Evolutionary conservation across 495 filamentous ascomycete genomes (phyloP), one percentile per base, ranked within the genome.

Genomic region (Penicillium odoratum): DNA sequence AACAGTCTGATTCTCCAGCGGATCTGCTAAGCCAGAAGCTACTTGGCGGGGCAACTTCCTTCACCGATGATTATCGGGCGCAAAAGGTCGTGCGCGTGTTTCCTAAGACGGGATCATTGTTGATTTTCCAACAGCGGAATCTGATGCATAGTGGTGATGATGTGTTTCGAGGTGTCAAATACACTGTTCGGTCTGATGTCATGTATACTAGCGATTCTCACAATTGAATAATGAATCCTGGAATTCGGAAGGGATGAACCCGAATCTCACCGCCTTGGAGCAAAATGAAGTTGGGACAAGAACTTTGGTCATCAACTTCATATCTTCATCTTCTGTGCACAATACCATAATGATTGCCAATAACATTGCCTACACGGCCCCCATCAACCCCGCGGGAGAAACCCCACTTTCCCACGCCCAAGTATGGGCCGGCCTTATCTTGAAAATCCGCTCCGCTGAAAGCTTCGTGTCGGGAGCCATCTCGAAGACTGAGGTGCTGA

Each of bases 121-220:
- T 94, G 42, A 76, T 94, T 18, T 96, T 96, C 58, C 90, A 95
- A 71, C 91, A 94, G 55, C 62, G 73, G 4, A 65, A 77, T 50
- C 70, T 95, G 33, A 59, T 87, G 61, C 91, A 95, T 70, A 81
- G 82, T 21, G 91, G 91, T 1, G 90, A 88, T 56, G 85, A 91
- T 61, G 88, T 94, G 6, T 71, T 78, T 36, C 65, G 69, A n/a
- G 91, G 91, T 0, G 75, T 81, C 10, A 94, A 95, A 72, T 88
- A 86, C 61, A 93, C 88, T 0, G 78, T 94, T 71, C 75, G 91
- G 56, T 85, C 86, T 9, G 91, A 96, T 75, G 59, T 93, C 30
- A 85, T 94, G 87, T 95, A 90, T 53, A 55, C 51, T 21, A 21
- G 21, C 21, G 21, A 21, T 21, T 21, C 21, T 21, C 21, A 21